Conservation (phyloP, 352 stramenopile species). For the Nothophytophthora sp. region DNA sequence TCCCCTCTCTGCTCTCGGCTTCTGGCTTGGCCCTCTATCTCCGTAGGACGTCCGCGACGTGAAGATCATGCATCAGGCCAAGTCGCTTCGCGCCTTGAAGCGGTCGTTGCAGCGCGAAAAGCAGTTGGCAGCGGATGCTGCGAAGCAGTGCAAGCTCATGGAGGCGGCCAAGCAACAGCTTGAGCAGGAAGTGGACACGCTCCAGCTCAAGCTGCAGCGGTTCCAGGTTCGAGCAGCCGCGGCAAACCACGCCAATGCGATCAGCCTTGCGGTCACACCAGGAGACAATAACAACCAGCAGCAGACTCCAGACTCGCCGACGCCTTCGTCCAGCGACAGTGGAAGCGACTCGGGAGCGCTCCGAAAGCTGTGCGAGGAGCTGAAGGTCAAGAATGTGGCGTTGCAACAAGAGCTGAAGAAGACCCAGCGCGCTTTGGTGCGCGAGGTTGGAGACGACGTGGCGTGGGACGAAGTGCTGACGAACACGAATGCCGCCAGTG, state of each 20-base stretch:
- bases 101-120: conserved; percentile 61
- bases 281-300: neutral
- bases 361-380: conserved; percentile 63
- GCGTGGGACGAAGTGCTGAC: conserved; percentile 53
- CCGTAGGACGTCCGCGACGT: conserved; percentile 69
- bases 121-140: conserved; percentile 39
- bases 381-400: conserved; percentile 58
- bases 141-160: conserved; percentile 38
- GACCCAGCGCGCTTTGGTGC: conserved; percentile 61
- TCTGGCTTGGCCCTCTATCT: too few relatives aligned
- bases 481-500: conserved; percentile 20
- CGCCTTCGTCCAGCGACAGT: neutral
- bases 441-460: conserved; percentile 66
- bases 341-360: conserved; percentile 3
- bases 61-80: conserved; percentile 83
- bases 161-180: conserved; percentile 37
- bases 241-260: conserved; percentile 6
- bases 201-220: conserved; percentile 57
- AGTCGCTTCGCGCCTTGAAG: conserved; percentile 64
- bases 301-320: neutral
- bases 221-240: conserved; percentile 46
- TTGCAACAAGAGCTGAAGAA: conserved; percentile 69
- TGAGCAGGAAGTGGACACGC: conserved; percentile 61
- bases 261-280: neutral
- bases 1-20: neutral